Evolutionary conservation across 169 alveolate species (phyloP), one percentile per base, ranked within the genome.

Genomic region (Babesia ovata): DNA sequence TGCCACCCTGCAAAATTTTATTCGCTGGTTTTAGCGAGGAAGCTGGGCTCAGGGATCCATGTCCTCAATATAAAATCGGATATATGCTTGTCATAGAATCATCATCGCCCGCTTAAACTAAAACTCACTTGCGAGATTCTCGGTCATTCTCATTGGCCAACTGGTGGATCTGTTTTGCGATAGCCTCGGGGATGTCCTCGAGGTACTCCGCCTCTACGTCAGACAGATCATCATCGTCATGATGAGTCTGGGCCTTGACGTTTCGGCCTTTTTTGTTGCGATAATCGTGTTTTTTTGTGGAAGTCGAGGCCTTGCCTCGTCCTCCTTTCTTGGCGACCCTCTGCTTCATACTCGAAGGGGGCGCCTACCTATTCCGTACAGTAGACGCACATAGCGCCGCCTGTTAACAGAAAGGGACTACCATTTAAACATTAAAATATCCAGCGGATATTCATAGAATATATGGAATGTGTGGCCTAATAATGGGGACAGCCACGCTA

Each of bases 181-280:
- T 75, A 63, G 21, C 70, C 50, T 52, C 69, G 24, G 88, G 88
- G 44, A 81, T 36, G 21, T 81, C 88, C 71, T 81, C 88, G 61
- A 74, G 63, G 61, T 58, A 62, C 56, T 81, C 88, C 13, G 85
- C 85, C 70, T 81, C 88, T 4, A 81, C 49, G 50, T 81, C 88
- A 12, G 88, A 81, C 46, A 81, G 48, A 29, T 81, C 84, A 13
- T 63, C 67, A 42, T 81, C 88, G 17, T 60, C 73, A 26, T 72
- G 79, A 21, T 63, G 62, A 13, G 44, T 9, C 33, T 63, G 72
- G 10, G 33, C 21, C 52, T 81, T 81, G 24, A 67, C 33, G 36
- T 62, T n/a, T 9, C 53, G 24, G 22, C 67, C 70, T 45, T 77
- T 75, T 22, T 67, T 67, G 56, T 54, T 67, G 67, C 57, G 75